Conservation (phyloP, 805 yeast species). For the Nakazawaea siamensis region DNA sequence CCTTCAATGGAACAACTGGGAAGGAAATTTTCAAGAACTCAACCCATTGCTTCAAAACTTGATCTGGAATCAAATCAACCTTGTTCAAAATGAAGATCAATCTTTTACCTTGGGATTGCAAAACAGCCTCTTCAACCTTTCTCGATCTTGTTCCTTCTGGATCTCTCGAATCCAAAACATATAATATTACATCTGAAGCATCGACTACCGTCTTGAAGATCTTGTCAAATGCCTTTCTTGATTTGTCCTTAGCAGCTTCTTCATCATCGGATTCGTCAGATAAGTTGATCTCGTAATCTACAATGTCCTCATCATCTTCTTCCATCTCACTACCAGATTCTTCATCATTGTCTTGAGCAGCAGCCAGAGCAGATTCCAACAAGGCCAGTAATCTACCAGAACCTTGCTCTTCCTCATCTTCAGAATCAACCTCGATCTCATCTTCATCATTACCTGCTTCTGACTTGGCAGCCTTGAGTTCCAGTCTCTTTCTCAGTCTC, state of each 20-base stretch:
- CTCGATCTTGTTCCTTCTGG: conserved; percentile 92
- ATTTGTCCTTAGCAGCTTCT: conserved; percentile 52
- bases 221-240: conserved; percentile 89
- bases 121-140: conserved; percentile 83
- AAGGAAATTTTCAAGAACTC: conserved; percentile 69
- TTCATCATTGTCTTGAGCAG: conserved; percentile 48
- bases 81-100: conserved; percentile 82
- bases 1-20: conserved; percentile 88
- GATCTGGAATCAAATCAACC: conserved; percentile 86
- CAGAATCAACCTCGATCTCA: conserved; percentile 24
- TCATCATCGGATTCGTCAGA: conserved; percentile 32
- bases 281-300: conserved; percentile 39
- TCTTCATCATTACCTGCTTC: conserved; percentile 18
- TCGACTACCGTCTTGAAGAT: conserved; percentile 90
- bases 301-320: conserved; percentile 40
- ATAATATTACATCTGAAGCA: conserved; percentile 81
- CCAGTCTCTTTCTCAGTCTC: conserved; percentile 27
- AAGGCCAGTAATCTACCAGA: conserved; percentile 67
- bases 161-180: conserved; percentile 96
- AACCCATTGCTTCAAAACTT: conserved; percentile 78
- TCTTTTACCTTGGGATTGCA: conserved; percentile 73
- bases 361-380: conserved; percentile 82
- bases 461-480: conserved; percentile 25
- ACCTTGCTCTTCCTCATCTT: conserved; percentile 34
- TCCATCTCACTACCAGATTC: conserved; percentile 26